Evolutionary conservation across 208 protist species (phyloP).

Genomic region (Leishmania lainsoni): DNA sequence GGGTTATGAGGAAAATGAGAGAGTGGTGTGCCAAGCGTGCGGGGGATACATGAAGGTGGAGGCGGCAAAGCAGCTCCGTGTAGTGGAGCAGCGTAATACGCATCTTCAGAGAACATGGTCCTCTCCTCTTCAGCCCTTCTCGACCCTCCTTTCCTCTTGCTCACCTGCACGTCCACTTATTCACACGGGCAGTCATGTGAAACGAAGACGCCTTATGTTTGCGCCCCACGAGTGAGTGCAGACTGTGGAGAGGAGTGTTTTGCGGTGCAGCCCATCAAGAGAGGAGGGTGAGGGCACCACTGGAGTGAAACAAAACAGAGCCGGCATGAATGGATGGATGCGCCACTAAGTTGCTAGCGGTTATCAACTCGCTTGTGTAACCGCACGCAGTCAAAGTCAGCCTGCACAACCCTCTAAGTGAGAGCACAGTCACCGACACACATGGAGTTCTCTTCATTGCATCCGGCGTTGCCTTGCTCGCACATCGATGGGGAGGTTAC

Average conservation of each 20-base stretch:
- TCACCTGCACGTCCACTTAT: background rate
- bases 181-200: background rate
- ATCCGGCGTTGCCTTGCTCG: background rate
- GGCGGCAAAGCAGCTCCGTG: background rate
- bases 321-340: background rate
- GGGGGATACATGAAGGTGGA: background rate
- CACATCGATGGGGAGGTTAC: background rate
- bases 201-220: no score
- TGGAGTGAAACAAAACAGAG: background rate
- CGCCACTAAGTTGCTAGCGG: background rate
- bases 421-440: background rate
- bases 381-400: background rate
- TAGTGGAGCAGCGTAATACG: background rate
- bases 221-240: background rate
- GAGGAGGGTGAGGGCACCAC: background rate
- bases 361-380: background rate
- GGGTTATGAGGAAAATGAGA: conserved; percentile 2
- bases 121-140: background rate
- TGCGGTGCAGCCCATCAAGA: background rate
- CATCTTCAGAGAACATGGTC: background rate
- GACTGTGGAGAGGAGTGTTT: background rate
- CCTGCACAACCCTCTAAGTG: background rate
- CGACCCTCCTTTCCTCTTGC: background rate
- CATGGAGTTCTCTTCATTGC: background rate
- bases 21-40: background rate